Base-by-base conservation (phyloP, 306 rosid genomes). In the Argentina anserina region DNA sequence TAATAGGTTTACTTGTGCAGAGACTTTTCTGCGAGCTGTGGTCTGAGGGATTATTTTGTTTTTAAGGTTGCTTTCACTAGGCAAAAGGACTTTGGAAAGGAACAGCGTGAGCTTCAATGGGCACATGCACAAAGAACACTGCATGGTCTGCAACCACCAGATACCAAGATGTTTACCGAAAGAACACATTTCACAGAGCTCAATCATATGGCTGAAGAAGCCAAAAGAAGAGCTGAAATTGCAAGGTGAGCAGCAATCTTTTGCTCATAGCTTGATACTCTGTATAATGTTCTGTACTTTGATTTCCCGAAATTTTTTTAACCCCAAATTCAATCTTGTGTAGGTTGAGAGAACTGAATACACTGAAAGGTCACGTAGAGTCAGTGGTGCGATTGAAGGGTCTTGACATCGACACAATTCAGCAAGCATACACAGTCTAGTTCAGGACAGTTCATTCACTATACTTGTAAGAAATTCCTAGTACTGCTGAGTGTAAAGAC, bases 41-140 rank as follows among this genome's bases (percentile, higher is more conserved):
- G 56, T 43, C 53, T 80, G 50, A 79, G 73, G 46, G 67, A 60
- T 80, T 70, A 73, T 29, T 6, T 53, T 74, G 58, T 65, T 31
- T 63, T 82, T 77, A 71, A 94, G 98, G 88, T 91, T 88, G 98
- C 98, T 53, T 94, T 94, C 84, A 94, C 98, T 55, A 94, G 96
- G 81, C 95, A 94, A 89, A 94, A 94, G 87, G 98, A 94, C 87
- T 94, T 94, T 9, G 98, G 98, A 6, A 94, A 89, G 86, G 98
- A 94, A 74, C 98, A 94, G 28, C 72, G 98, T 5, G 98, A 94
- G 84, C 98, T 94, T 81, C 98, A 94, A 74, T 91, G 98, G 98
- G 98, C 98, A 58, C 97, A 91, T 74, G 98, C 98, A 1, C 97
- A 94, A 76, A 85, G 98, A 84, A 94, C 98, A 40, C 49, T 94